Base-by-base conservation (phyloP, 2,329 filamentous ascomycete species). In the Curvularia sp. region DNA sequence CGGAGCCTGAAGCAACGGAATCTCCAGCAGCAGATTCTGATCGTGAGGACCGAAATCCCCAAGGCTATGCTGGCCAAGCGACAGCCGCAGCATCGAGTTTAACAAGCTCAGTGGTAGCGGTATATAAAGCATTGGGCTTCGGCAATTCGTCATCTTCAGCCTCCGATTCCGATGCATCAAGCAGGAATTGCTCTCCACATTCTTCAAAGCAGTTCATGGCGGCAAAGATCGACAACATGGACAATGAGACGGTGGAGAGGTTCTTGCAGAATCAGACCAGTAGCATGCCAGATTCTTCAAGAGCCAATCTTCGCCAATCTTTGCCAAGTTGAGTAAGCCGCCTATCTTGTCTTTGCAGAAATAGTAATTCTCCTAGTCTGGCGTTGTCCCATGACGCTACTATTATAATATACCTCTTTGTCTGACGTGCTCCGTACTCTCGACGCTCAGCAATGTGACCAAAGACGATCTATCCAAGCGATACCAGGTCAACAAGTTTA, bases 71-170 rank as follows among this genome's bases (percentile, higher is more conserved):
- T 25, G 49, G 53, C 21, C 50, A 59, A 43, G 61, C 63, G 18
- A 57, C 59, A 2, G 55, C 61, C 6, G 61, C 68, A 19, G 51
- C 55, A 1, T 51, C 57, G 15, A 62, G 54, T 5, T 58, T 75
- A 3, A 68, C 69, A 13, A 70, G 56, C 18, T 68, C 72, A 0
- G 72, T 74, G 8, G 68, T 69, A 19, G 70, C 69, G 0, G 68
- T 63, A 0, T 71, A 74, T 28, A 58, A 63, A 34, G 67, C 65
- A 10, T 51, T 73, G 68, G 74, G 72, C 53, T 78, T 64, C 67
- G 76, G 76, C 53, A 54, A 50, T 39, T 75, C 65, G 63, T 74
- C 58, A 57, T 74, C 50, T 2, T 61, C 60, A 9, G 49, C 55
- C 15, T 60, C 61, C 0, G 62, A 59, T 1, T 57, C 57, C 1